Conservation (phyloP, 2,329 filamentous ascomycete species). For the Nigrospora sphaerica region DNA sequence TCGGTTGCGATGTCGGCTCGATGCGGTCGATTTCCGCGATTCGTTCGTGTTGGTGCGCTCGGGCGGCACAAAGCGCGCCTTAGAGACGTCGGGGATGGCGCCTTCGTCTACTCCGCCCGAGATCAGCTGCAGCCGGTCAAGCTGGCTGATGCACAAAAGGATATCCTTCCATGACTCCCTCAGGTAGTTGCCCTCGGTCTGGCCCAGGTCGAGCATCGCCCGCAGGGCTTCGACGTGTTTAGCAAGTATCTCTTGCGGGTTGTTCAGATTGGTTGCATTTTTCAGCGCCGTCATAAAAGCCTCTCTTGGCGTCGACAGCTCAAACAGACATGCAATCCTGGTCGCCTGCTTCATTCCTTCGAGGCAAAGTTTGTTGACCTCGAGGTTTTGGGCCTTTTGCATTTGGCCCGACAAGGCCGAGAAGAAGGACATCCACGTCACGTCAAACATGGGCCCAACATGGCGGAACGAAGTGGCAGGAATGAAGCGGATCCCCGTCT, state of each 20-base stretch:
- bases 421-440: slow-evolving; percentile 98
- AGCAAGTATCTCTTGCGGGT: slow-evolving; percentile 86
- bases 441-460: slow-evolving; percentile 96
- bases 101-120: slow-evolving; percentile 92
- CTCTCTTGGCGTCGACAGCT: slow-evolving; percentile 84
- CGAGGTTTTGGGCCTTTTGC: slow-evolving; percentile 87
- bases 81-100: slow-evolving; percentile 83
- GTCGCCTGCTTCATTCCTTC: slow-evolving; percentile 94
- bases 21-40: slow-evolving; percentile 62
- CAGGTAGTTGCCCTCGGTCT: slow-evolving; percentile 85
- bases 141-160: slow-evolving; percentile 88
- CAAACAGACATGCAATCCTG: slow-evolving; percentile 87
- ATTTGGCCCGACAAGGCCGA: slow-evolving; percentile 89
- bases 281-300: slow-evolving; percentile 91
- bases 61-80: slow-evolving; percentile 63
- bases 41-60: slow-evolving; percentile 46
- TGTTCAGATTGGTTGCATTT: slow-evolving; percentile 93
- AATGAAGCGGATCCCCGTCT: slow-evolving; percentile 69
- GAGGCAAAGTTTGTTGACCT: slow-evolving; percentile 86
- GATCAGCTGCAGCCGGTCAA: slow-evolving; percentile 91
- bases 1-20: slow-evolving; percentile 42
- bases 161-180: slow-evolving; percentile 93
- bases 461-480: slow-evolving; percentile 91
- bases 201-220: slow-evolving; percentile 82
- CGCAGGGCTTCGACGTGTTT: slow-evolving; percentile 96